Conservation (phyloP, 2,329 filamentous ascomycete species). For the Aureobasidium leucospermi region DNA sequence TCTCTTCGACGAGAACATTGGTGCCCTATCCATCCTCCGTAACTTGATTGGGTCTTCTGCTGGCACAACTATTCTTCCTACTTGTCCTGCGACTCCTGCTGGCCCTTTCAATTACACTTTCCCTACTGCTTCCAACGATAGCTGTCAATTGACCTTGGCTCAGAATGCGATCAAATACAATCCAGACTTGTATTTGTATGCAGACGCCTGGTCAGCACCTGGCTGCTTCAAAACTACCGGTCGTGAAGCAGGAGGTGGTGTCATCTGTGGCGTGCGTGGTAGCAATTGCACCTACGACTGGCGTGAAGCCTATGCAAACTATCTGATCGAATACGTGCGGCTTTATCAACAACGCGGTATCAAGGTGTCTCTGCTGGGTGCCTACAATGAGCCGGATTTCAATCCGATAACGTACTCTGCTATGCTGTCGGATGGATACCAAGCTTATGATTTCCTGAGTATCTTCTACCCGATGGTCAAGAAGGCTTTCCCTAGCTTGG, state of each 20-base stretch:
- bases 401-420: slow-evolving; percentile 20
- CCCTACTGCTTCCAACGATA: slow-evolving; percentile 13
- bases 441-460: slow-evolving; percentile 20
- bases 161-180: slow-evolving; percentile 20
- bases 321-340: slow-evolving; percentile 42
- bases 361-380: slow-evolving; percentile 26
- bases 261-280: slow-evolving; percentile 20
- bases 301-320: slow-evolving; percentile 43
- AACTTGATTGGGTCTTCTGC: slow-evolving; percentile 20
- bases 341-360: slow-evolving; percentile 40
- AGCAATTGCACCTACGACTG: slow-evolving; percentile 27
- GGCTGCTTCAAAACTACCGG: slow-evolving; percentile 20
- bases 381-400: slow-evolving; percentile 20
- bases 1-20: slow-evolving; percentile 20
- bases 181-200: slow-evolving; percentile 19
- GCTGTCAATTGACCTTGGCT: slow-evolving; percentile 18
- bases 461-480: slow-evolving; percentile 20
- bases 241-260: slow-evolving; percentile 17
- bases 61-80: slow-evolving; percentile 17
- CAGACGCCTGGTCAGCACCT: slow-evolving; percentile 22
- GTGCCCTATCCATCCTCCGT: slow-evolving; percentile 20
- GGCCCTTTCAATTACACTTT: slow-evolving; percentile 18
- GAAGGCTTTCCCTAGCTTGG: slow-evolving; percentile 18
- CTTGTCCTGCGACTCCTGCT: slow-evolving; percentile 17
- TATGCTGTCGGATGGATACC: slow-evolving; percentile 21